These are phyloP conservation scores for Pulicaria dysenterica DNA, from an alignment of 129 eudicot genomes.

Conservation along the genomic window DNA sequence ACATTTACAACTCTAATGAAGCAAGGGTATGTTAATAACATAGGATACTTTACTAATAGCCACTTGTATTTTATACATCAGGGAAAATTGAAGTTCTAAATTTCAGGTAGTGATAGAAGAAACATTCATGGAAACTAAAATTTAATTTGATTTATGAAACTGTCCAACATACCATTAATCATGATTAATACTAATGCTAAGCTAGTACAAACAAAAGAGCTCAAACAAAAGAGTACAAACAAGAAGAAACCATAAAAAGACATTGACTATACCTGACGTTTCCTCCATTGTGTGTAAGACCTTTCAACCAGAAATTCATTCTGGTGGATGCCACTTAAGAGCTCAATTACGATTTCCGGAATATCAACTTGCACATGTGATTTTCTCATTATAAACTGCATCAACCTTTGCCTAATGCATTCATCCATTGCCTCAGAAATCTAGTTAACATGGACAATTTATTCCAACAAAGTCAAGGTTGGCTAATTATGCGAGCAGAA, in stretches of 20 bases:
- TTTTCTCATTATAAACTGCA: conserved; percentile 54
- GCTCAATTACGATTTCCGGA: conserved; percentile 70
- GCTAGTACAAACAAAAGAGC: background rate
- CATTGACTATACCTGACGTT: conserved; percentile 61
- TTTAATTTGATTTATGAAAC: background rate
- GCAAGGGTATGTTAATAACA: conserved; percentile 11
- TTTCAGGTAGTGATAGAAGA: background rate
- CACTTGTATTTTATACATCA: conserved; percentile 20
- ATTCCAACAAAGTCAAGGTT: conserved; percentile 1
- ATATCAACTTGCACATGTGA: conserved; percentile 62
- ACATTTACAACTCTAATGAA: background rate
- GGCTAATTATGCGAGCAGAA: conserved; percentile 11
- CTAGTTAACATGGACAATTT: conserved; percentile 38
- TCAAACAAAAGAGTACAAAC: background rate
- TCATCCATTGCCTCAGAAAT: conserved; percentile 82
- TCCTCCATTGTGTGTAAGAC: conserved; percentile 82
- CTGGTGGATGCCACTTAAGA: conserved; percentile 64
- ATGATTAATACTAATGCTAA: background rate
- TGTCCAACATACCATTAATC: conserved; percentile 14
- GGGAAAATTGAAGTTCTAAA: background rate
- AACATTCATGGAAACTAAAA: conserved; percentile 7
- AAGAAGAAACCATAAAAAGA: conserved; percentile 2
- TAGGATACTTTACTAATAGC: conserved; percentile 16
- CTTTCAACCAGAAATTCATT: conserved; percentile 69
- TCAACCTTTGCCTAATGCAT: conserved; percentile 64